Evolutionary conservation across 2,329 filamentous ascomycete genomes (phyloP), one percentile per base, ranked within the genome.

Genomic region (Penicillium sp.): DNA sequence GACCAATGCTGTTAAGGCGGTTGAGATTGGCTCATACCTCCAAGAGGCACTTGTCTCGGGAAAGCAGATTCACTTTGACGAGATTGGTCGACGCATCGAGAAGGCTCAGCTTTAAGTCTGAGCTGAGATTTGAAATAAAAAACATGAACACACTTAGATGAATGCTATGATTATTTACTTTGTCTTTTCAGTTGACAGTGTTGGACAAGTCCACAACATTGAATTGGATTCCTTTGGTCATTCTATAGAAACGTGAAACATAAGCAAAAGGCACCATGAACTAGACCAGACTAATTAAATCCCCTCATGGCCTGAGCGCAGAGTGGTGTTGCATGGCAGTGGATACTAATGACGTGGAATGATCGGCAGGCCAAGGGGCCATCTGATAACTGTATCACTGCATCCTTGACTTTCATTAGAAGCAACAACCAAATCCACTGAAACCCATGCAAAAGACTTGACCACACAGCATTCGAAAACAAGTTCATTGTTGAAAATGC

Each of bases 1-100:
- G 44, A 68, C 72, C 29, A 81, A 82, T 16, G 84, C 83, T 2
- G 81, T 87, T 13, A 76, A 82, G 80, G 69, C 71, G 1, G 69
- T 88, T 18, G 77, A 77, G 67, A 86, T 88, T 69, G 85, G 82
- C 74, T 77, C 54, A 76, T 81, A 42, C 45, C 66, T 86, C 48
- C 82, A 85, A 63, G 80, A 85, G 61, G 77, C 77, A 4, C 69
- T 86, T 64, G 75, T 79, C 21, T 77, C 72, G 0, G 81, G 79
- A 14, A 75, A 77, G 65, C 81, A 82, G 69, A 80, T 85, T 46
- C 75, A 72, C 48, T 88, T 87, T 61, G 79, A 85, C 63, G 77
- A 82, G 69, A 72, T 72, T 48, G 83, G 83, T 3, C 74, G 72
- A 34, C 71, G 77, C 47, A 69, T 81, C 29, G 77, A 79, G 51